Conservation (phyloP, 352 stramenopile genomes). For the Lagenidium giganteum region DNA sequence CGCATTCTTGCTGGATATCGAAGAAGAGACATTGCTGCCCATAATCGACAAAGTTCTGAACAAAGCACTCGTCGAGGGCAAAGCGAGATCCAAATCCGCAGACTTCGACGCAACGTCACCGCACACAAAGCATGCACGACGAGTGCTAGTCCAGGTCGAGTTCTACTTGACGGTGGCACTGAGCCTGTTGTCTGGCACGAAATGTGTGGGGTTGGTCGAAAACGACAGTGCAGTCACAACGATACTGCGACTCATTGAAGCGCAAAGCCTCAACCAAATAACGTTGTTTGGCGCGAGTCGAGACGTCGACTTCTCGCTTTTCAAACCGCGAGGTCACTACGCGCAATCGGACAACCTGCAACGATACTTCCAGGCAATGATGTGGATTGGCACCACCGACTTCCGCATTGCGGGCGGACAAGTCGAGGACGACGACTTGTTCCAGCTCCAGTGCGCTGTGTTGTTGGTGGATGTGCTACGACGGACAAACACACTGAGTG, state of each 20-base stretch:
- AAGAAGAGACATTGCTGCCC: constrained; percentile 5
- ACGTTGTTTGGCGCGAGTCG: no score
- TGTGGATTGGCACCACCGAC: not conserved
- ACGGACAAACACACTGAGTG: not conserved
- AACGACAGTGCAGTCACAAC: no score
- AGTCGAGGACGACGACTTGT: not conserved
- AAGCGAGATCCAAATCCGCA: no score
- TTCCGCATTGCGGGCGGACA: not conserved
- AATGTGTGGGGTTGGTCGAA: no score
- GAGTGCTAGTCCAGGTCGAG: no score
- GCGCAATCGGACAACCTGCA: not conserved
- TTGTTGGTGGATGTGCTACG: not conserved
- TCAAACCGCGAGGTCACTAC: constrained; percentile 2
- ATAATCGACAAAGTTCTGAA: not conserved
- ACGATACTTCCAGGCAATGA: constrained; percentile 1
- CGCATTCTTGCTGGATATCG: constrained; percentile 16
- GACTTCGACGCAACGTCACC: no score
- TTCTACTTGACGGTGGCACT: no score
- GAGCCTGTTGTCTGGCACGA: no score
- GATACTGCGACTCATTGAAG: no score
- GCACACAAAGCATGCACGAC: no score
- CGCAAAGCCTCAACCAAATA: no score
- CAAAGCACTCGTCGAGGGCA: not conserved
- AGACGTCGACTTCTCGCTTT: constrained; percentile 2
- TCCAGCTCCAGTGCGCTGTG: not conserved